These are phyloP conservation scores for Favolaschia claudopus DNA, from an alignment of 768 basidiomycete genomes.

Conservation along the genomic window DNA sequence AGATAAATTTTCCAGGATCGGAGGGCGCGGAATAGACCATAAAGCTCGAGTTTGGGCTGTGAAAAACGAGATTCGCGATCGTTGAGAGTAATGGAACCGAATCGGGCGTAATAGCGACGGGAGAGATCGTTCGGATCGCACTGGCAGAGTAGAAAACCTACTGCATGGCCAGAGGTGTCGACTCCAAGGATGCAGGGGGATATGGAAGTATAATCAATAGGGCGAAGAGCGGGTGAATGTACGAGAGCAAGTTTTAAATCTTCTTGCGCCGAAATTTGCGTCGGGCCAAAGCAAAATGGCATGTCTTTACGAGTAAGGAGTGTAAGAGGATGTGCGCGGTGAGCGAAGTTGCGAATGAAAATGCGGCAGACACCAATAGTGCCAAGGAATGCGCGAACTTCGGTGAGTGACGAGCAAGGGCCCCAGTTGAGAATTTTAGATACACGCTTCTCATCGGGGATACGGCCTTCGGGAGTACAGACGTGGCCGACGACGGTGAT, in stretches of 20 bases:
- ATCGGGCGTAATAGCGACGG: slow-evolving; percentile 32
- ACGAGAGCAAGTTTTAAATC: too few relatives aligned
- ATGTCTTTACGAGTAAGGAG: too few relatives aligned
- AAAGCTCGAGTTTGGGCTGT: slow-evolving; percentile 42
- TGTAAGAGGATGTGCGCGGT: slow-evolving; percentile 26
- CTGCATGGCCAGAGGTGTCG: slow-evolving; percentile 41
- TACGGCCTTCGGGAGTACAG: slow-evolving; percentile 40
- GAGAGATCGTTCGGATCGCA: slow-evolving; percentile 17
- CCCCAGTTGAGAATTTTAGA: too few relatives aligned
- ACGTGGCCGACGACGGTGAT: slow-evolving; percentile 45
- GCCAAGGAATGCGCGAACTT: too few relatives aligned
- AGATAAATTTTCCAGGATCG: too few relatives aligned
- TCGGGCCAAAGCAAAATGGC: too few relatives aligned
- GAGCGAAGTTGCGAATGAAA: slow-evolving; percentile 39
- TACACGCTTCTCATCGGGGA: slow-evolving; percentile 33
- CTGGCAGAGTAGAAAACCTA: slow-evolving; percentile 44
- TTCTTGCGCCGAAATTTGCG: too few relatives aligned
- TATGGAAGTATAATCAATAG: too few relatives aligned
- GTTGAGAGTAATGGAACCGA: slow-evolving; percentile 46
- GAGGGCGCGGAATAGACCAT: too few relatives aligned
- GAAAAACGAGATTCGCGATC: slow-evolving; percentile 33
- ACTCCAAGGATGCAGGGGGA: slow-evolving; percentile 42
- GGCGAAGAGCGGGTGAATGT: too few relatives aligned
- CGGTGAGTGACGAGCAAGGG: too few relatives aligned
- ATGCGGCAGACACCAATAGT: slow-evolving; percentile 34